phyloP scores from a whole-genome alignment of 1,284 basidiomycete genomes.

The Thelephora terrestris region DNA sequence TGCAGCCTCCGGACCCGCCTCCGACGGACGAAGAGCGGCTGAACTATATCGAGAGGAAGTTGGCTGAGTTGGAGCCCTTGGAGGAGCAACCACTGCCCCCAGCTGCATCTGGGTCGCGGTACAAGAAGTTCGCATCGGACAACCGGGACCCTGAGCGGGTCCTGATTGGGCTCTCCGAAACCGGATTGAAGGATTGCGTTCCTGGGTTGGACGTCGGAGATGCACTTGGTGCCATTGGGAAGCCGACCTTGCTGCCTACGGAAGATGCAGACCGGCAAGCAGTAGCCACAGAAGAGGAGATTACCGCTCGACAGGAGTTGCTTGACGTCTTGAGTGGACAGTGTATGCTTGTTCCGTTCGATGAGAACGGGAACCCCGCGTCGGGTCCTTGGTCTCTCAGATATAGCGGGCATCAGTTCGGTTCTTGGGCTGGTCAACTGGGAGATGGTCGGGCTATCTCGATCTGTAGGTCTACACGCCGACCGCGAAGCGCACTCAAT shows the following conservation, averaged over 20 bases:
- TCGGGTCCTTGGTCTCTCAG: constrained; percentile 86
- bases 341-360: constrained; percentile 52
- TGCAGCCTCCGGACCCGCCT: constrained; percentile 42
- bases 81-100: constrained; percentile 17
- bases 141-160: constrained; percentile 49
- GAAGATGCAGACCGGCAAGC: constrained; percentile 8
- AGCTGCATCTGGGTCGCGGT: background rate
- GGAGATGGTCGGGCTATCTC: constrained; percentile 93
- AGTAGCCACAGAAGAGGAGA: constrained; percentile 17
- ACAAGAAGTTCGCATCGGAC: constrained; percentile 38
- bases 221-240: constrained; percentile 52
- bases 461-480: constrained; percentile 42
- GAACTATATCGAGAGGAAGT: constrained; percentile 64
- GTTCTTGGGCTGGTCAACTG: constrained; percentile 90
- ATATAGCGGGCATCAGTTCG: constrained; percentile 92
- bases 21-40: constrained; percentile 42
- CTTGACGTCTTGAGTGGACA: constrained; percentile 76
- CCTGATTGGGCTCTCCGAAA: constrained; percentile 63
- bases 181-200: constrained; percentile 63
- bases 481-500: background rate
- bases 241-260: constrained; percentile 34
- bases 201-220: constrained; percentile 87
- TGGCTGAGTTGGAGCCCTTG: constrained; percentile 51
- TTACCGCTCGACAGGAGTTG: constrained; percentile 50
- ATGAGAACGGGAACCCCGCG: constrained; percentile 27